A percentile compares a stretch with the other conserved stretches of the same genome.
phyloP scores from a whole-genome alignment of 176 grass and related monocot species.

The Hordeum vulgare region MorexV3_pseudomolecules_assembly NC_058518.1:314316581-314317080 shows the following conservation, averaged over 20 bases:
- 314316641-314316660: not conserved
- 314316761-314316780: slow-evolving; percentile 75
- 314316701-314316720: slow-evolving; percentile 98
- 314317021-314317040: too few relatives aligned
- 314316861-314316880: slow-evolving; percentile 94
- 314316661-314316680: slow-evolving; percentile 15
- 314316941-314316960: not conserved
- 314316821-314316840: slow-evolving; percentile 88
- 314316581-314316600: not conserved
- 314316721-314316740: slow-evolving; percentile 85
- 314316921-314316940: slow-evolving; percentile 65
- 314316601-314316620: slow-evolving; percentile 10
- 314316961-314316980: not conserved
- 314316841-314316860: slow-evolving; percentile 95
- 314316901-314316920: slow-evolving; percentile 80
- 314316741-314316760: slow-evolving; percentile 82
- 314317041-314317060: too few relatives aligned
- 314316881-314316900: slow-evolving; percentile 81
- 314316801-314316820: slow-evolving; percentile 75
- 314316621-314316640: not conserved
- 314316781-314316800: slow-evolving; percentile 82
- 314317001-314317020: too few relatives aligned
- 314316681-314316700: slow-evolving; percentile 89
- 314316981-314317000: not conserved
- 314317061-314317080: too few relatives aligned